phyloP scores from a whole-genome alignment of 768 basidiomycete genomes.

The Phaffia australis region DNA sequence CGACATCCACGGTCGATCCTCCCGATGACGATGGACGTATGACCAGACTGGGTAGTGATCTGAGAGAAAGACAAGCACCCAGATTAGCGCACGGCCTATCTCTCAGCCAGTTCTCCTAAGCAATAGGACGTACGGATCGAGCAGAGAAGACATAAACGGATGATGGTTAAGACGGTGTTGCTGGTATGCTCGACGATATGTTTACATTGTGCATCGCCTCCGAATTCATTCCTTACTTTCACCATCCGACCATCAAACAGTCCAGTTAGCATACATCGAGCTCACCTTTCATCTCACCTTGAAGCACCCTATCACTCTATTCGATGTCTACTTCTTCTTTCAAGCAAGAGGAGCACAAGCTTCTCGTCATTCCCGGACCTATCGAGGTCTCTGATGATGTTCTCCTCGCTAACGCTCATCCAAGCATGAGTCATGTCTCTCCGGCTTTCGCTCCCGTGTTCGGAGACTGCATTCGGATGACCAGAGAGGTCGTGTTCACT shows the following conservation, averaged over 20 bases:
- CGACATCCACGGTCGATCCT: no score
- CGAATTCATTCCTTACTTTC: no score
- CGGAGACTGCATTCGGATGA: slow-evolving; percentile 19
- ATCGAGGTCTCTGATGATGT: slow-evolving; percentile 45
- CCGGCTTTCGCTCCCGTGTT: slow-evolving; percentile 63
- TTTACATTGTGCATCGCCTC: no score
- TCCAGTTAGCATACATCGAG: background rate
- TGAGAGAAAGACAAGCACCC: no score
- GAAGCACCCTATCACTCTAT: background rate
- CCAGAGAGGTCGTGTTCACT: slow-evolving; percentile 59
- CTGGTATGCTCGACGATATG: no score
- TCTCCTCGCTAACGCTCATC: slow-evolving; percentile 85
- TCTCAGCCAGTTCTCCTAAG: no score
- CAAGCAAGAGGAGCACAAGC: slow-evolving; percentile 27
- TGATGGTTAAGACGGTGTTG: no score
- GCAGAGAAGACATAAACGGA: no score
- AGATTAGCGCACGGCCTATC: no score
- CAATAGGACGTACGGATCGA: no score
- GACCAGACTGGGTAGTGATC: no score
- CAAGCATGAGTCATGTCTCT: slow-evolving; percentile 68
- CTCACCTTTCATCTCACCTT: background rate
- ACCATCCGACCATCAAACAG: background rate
- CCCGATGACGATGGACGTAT: no score
- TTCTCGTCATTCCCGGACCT: slow-evolving; percentile 31
- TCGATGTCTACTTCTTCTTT: slow-evolving; percentile 1